Evolutionary conservation across 257 asterid genomes (phyloP), one percentile per base, ranked within the genome.

Genomic region (Penstemon newberryi): DNA sequence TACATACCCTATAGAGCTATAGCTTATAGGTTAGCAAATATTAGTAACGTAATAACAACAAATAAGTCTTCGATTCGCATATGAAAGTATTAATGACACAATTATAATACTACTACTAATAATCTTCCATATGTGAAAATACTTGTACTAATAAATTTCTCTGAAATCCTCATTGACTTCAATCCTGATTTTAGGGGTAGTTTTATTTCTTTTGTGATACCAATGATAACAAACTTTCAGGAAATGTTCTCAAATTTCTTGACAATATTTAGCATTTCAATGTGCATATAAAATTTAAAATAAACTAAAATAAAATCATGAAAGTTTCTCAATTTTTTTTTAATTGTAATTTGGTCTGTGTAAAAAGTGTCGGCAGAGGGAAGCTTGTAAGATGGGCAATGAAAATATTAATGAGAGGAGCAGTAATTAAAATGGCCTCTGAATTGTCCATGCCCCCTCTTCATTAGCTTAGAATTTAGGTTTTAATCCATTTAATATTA

Each of bases 261-360:
- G 80, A 82, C 84, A 76, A 39, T 57, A 41, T 73, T 75, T 47
- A 52, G 70, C 74, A 38, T 66, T 70, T 65, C 83, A 69, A 78
- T 55, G 70, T 41, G 63, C 15, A 41, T 40, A 72, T 51, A 49
- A 68, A 25, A 68, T 58, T 63, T 7, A n/a, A 10, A 6, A 5
- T 7, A 56, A 6, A 37, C 19, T 37, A 10, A 12, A 46, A 19
- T 12, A 5, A 47, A 63, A 63, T 33, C 58, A 46, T 5, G 56
- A 25, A 63, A 47, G 10, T 50, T 54, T 41, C n/a, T 59, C 47
- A 46, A 12, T 36, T 36, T 62, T 62, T 11, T 9, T 10, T 25
- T 25, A 6, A 39, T 18, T 47, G 11, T 57, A 12, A 3, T 49
- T 61, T 54, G 43, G 69, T 67, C 69, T 60, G 67, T 53, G 60